phyloP scores from a whole-genome alignment of 208 protist species.

The Trypanosoma congolense region DNA sequence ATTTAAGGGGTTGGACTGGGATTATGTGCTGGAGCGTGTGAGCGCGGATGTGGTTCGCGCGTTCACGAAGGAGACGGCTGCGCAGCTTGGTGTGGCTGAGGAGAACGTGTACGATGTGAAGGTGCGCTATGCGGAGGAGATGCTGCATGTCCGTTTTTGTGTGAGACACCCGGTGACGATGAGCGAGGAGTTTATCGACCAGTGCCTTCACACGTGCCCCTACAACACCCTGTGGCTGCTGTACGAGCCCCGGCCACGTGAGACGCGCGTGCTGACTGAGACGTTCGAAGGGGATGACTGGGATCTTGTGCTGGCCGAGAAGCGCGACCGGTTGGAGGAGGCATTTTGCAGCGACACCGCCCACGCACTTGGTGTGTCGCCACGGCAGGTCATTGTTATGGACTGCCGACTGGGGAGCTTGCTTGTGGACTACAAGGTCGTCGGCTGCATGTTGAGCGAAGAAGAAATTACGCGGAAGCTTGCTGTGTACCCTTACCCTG shows the following conservation, averaged over 20 bases:
- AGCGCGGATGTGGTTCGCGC: neutral
- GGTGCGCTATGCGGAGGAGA: neutral
- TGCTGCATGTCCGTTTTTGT: neutral
- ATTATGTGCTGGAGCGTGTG: neutral
- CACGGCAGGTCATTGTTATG: constrained; percentile 1
- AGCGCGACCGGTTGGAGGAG: neutral
- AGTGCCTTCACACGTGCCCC: neutral
- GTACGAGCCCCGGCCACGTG: neutral
- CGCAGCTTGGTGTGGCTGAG: neutral
- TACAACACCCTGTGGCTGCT: neutral
- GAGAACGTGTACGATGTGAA: neutral
- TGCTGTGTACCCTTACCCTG: neutral
- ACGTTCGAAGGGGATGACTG: constrained; percentile 6
- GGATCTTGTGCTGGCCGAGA: neutral
- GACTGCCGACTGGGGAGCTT: neutral
- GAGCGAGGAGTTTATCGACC: neutral
- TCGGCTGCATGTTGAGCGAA: constrained; percentile 1
- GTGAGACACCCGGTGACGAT: neutral
- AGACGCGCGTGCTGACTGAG: neutral
- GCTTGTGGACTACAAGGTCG: neutral
- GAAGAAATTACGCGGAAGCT: neutral
- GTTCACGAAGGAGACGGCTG: neutral
- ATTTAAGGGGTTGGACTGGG: constrained; percentile 12
- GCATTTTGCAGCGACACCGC: constrained; percentile 5
- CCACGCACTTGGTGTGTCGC: neutral